phyloP scores from a whole-genome alignment of 495 filamentous ascomycete species.

The Neurospora discreta region DNA sequence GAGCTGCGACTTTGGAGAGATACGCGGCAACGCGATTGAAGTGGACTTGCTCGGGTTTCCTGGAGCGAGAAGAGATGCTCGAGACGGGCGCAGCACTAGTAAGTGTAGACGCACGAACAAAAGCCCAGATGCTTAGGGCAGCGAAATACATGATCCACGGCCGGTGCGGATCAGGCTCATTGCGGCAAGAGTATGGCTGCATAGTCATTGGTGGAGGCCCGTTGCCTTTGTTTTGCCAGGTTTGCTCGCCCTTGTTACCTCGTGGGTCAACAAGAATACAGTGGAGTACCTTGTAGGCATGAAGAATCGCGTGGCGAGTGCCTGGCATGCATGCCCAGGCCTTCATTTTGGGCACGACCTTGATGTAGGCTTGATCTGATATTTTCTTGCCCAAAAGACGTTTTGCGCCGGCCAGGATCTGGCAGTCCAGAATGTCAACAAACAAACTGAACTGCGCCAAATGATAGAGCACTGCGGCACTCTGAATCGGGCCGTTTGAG shows the following conservation, averaged over 20 bases:
- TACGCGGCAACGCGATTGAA: constrained; percentile 28
- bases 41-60: constrained; percentile 18
- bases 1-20: constrained; percentile 27
- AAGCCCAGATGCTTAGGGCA: constrained; percentile 83
- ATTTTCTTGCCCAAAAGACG: constrained; percentile 78
- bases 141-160: constrained; percentile 97
- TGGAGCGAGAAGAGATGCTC: constrained; percentile 45
- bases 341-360: constrained; percentile 71
- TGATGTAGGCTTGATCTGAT: constrained; percentile 64
- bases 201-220: constrained; percentile 23
- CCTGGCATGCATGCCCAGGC: constrained; percentile 73
- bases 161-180: constrained; percentile 80
- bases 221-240: constrained; percentile 14
- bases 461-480: constrained; percentile 77
- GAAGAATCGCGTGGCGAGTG: constrained; percentile 82
- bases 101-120: constrained; percentile 53
- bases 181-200: constrained; percentile 60
- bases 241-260: constrained; percentile 18
- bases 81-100: not conserved
- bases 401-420: constrained; percentile 80
- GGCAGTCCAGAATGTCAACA: constrained; percentile 87
- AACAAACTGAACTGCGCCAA: constrained; percentile 93
- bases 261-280: constrained; percentile 56
- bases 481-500: constrained; percentile 73
- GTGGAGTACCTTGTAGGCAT: constrained; percentile 76